Evolutionary conservation across 306 rosid genomes (phyloP).

Genomic region (Begonia fuchsioides): DNA sequence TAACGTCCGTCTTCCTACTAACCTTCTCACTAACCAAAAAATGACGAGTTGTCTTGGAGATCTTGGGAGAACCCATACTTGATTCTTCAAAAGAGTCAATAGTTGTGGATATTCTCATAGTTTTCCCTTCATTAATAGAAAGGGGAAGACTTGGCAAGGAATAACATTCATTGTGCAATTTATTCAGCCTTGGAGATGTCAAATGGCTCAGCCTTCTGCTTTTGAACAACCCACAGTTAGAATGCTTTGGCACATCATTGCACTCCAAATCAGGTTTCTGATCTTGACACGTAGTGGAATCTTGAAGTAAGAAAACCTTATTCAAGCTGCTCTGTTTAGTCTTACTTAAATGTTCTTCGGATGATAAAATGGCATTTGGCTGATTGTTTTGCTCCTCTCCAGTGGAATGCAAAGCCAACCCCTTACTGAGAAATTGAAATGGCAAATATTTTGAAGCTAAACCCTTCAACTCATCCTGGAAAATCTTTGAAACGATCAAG

Average conservation of each 20-base stretch:
- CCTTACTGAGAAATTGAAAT: background rate
- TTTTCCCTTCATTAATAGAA: slow-evolving; percentile 28
- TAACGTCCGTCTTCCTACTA: slow-evolving; percentile 25
- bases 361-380: background rate
- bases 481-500: background rate
- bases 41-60: slow-evolving; percentile 39
- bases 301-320: background rate
- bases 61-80: slow-evolving; percentile 22
- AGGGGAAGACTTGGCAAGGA: slow-evolving; percentile 22
- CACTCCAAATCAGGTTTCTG: background rate
- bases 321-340: background rate
- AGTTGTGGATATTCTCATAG: slow-evolving; percentile 31
- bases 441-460: background rate
- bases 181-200: slow-evolving; percentile 20
- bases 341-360: background rate
- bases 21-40: slow-evolving; percentile 27
- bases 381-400: background rate
- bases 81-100: slow-evolving; percentile 36
- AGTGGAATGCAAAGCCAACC: background rate
- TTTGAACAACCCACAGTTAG: no score
- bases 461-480: background rate
- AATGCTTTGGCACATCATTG: background rate
- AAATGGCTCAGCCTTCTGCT: slow-evolving; percentile 6
- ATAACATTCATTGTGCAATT: slow-evolving; percentile 19
- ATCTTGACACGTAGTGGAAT: background rate